A percentile compares a stretch with the other conserved stretches of the same genome.
These are phyloP conservation scores for Tuctoria greenei DNA, from an alignment of 176 grass and related monocot species.

Conservation along the genomic window DNA sequence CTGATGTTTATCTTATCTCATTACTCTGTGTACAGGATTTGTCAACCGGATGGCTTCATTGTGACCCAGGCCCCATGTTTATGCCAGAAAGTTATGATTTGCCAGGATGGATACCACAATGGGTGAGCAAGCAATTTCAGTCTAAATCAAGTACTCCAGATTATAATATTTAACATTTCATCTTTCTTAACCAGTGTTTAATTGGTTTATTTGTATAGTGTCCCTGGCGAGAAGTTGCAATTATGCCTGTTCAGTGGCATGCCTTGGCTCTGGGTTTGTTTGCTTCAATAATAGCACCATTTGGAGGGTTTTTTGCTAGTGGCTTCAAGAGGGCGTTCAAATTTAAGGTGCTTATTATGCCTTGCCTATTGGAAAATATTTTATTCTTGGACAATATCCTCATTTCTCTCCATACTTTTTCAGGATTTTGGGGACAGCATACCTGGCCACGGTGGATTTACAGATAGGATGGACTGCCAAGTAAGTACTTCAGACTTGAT, in stretches of 20 bases:
- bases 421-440: conserved; percentile 95
- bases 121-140: conserved; percentile 48
- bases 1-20: conserved; percentile 15
- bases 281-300: conserved; percentile 94
- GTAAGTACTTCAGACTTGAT: conserved; percentile 40
- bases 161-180: conserved; percentile 9
- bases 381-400: conserved; percentile 8
- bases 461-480: conserved; percentile 96
- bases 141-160: background rate
- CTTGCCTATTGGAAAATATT: background rate
- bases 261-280: conserved; percentile 81
- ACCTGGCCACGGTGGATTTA: conserved; percentile 88
- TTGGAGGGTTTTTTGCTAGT: conserved; percentile 93
- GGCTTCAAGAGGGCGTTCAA: conserved; percentile 91
- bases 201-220: conserved; percentile 45
- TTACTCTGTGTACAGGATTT: conserved; percentile 49
- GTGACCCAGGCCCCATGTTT: conserved; percentile 81
- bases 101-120: conserved; percentile 55
- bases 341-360: conserved; percentile 54
- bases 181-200: background rate
- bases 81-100: conserved; percentile 63
- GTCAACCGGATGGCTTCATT: conserved; percentile 78
- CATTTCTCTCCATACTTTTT: conserved; percentile 22
- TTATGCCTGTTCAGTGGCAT: conserved; percentile 84
- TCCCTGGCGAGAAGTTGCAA: conserved; percentile 63